phyloP scores from a whole-genome alignment of 2,329 filamentous ascomycete species.

The Alternaria viburni region DNA sequence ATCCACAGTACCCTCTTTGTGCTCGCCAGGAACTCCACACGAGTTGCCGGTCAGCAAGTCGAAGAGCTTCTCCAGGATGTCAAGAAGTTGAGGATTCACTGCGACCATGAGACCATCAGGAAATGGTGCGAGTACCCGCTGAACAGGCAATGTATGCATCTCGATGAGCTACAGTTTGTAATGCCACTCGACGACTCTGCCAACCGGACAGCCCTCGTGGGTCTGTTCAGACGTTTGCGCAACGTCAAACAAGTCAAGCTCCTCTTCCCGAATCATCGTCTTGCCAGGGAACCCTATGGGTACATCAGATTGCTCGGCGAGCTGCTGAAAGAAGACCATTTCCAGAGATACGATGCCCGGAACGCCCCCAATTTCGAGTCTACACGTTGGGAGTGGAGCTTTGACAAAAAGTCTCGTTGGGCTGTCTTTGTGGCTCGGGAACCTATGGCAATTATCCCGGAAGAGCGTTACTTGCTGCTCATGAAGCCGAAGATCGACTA shows the following conservation, averaged over 20 bases:
- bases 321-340: constrained; percentile 51
- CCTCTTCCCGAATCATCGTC: constrained; percentile 23
- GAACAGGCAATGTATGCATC: constrained; percentile 31
- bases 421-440: constrained; percentile 36
- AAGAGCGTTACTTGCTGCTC: constrained; percentile 47
- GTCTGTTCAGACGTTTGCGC: constrained; percentile 41
- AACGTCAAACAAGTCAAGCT: constrained; percentile 45
- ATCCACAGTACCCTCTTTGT: constrained; percentile 46
- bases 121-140: constrained; percentile 44
- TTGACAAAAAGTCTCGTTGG: constrained; percentile 32
- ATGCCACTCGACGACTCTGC: constrained; percentile 15
- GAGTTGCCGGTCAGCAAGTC: constrained; percentile 30
- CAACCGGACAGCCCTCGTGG: constrained; percentile 41
- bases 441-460: constrained; percentile 37
- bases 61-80: constrained; percentile 28
- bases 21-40: constrained; percentile 15
- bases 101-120: constrained; percentile 30
- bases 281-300: constrained; percentile 3
- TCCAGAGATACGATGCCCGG: constrained; percentile 46
- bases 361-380: constrained; percentile 35
- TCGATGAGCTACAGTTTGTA: constrained; percentile 36
- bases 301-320: constrained; percentile 48
- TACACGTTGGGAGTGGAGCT: constrained; percentile 51
- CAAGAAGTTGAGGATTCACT: constrained; percentile 40
- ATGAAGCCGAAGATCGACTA: constrained; percentile 47